These are phyloP conservation scores for Pezicula carpinea DNA, from an alignment of 2,329 filamentous ascomycete species.

Conservation along the genomic window DNA sequence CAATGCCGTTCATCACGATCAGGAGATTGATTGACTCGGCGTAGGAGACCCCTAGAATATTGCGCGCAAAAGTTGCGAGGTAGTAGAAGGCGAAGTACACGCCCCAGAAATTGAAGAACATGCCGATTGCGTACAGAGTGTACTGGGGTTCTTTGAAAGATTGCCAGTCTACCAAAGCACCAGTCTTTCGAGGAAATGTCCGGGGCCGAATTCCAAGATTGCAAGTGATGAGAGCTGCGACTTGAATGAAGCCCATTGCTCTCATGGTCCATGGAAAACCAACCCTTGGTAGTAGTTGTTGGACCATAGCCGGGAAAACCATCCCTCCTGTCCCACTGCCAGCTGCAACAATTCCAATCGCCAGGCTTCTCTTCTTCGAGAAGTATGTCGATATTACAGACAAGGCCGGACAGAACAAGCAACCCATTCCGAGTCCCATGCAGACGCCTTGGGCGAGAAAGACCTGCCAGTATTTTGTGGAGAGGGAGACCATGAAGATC, in stretches of 20 bases:
- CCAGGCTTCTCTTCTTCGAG: slow-evolving; percentile 31
- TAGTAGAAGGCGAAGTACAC: slow-evolving; percentile 39
- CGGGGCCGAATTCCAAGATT: slow-evolving; percentile 36
- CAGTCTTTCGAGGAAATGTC: slow-evolving; percentile 35
- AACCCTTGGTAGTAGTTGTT: slow-evolving; percentile 34
- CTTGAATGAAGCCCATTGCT: slow-evolving; percentile 40
- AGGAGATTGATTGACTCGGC: slow-evolving; percentile 43
- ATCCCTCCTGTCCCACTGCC: slow-evolving; percentile 39
- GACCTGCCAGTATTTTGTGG: slow-evolving; percentile 37
- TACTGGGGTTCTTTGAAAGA: slow-evolving; percentile 41
- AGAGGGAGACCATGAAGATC: slow-evolving; percentile 35
- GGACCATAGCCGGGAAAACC: slow-evolving; percentile 39
- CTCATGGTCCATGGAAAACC: slow-evolving; percentile 44
- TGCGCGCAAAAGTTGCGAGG: slow-evolving; percentile 33
- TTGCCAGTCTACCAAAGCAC: slow-evolving; percentile 38
- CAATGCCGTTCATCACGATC: slow-evolving; percentile 49
- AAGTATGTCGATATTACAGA: slow-evolving; percentile 39
- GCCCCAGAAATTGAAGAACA: slow-evolving; percentile 36
- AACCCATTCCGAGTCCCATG: slow-evolving; percentile 36
- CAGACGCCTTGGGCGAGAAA: slow-evolving; percentile 39
- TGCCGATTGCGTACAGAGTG: slow-evolving; percentile 39
- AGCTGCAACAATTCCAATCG: slow-evolving; percentile 31
- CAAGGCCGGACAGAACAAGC: slow-evolving; percentile 35
- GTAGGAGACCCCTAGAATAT: slow-evolving; percentile 33
- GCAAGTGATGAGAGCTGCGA: slow-evolving; percentile 30